Evolutionary conservation across 768 basidiomycete species (phyloP).

Genomic region (Hericium erinaceus): DNA sequence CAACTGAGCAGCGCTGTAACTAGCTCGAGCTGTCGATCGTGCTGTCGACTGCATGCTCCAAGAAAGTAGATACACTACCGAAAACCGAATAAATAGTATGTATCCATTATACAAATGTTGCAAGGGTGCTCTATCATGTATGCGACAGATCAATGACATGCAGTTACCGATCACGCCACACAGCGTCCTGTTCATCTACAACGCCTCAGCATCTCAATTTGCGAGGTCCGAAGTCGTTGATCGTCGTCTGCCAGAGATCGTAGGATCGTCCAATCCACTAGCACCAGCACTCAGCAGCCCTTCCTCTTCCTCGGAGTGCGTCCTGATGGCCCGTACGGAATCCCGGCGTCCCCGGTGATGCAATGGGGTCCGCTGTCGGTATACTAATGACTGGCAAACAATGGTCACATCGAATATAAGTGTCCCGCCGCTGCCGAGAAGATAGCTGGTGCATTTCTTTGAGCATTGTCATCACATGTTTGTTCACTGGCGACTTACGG

Average conservation of each 20-base stretch:
- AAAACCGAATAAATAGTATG: too few species aligned
- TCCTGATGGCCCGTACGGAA: slow-evolving; percentile 13
- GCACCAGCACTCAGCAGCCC: slow-evolving; percentile 6
- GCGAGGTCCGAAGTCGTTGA: slow-evolving; percentile 2
- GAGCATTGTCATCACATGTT: background rate
- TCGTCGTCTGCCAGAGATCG: slow-evolving; percentile 12
- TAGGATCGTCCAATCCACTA: slow-evolving; percentile 6
- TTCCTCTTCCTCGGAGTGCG: slow-evolving; percentile 20
- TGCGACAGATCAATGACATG: too few species aligned
- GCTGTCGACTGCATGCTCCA: too few species aligned
- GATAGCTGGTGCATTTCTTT: slow-evolving; percentile 46
- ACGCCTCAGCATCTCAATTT: too few species aligned
- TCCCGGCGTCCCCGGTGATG: slow-evolving; percentile 5
- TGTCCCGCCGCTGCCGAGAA: slow-evolving; percentile 89
- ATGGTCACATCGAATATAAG: slow-evolving; percentile 91
- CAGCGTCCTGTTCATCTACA: too few species aligned
- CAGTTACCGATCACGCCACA: too few species aligned
- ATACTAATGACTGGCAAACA: slow-evolving; percentile 75
- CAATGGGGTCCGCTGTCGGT: slow-evolving; percentile 41
- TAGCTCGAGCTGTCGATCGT: too few species aligned
- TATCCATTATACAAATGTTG: too few species aligned
- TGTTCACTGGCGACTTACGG: slow-evolving; percentile 48
- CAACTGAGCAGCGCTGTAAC: too few species aligned
- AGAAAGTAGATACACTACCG: too few species aligned
- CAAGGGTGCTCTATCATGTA: too few species aligned